Base-by-base conservation (phyloP, 306 rosid genomes). In the Delonix regia region DNA sequence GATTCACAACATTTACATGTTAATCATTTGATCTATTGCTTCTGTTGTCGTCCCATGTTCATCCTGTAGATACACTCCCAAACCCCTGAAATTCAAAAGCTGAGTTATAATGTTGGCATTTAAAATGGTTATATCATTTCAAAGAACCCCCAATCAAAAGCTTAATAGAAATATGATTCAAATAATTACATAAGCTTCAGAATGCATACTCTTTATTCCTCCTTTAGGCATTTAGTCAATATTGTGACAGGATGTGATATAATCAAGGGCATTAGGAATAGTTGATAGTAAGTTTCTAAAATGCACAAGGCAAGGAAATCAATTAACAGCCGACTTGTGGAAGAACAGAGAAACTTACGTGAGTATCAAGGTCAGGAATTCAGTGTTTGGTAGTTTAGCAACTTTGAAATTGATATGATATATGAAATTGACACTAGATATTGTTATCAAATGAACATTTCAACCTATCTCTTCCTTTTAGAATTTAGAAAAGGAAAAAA, bases 11-110 rank as follows among this genome's bases (percentile, higher is more conserved):
- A 79, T 65, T 78, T 94, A 94, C 97, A 86, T 70, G 88, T 45
- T 69, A 63, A 94, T 66, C 99, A 94, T 94, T 45, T 83, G 86
- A 86, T 87, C 77, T 11, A 74, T 49, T 4, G 94, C 98, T 36
- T 92, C 91, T 9, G 80, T 44, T 19, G 99, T 90, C 13, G 99
- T 95, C 71, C 98, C 98, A 57, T 90, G 93, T 83, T 95, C 97
- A 89, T 95, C 97, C 62, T 81, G 91, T 77, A 92, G 86, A 83
- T 88, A 95, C 27, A 95, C 98, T 87, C 97, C 88, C 99, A 95
- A 95, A 21, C 97, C 99, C 91, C 99, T 94, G 89, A 80, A 72
- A 47, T 52, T 65, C 42, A 63, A 63, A 49, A 81, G 52, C 57
- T 27, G 52, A 83, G 79, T 73, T 21, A 69, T 72, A 64, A 25